Evolutionary conservation across 495 filamentous ascomycete genomes (phyloP).

Genomic region (Hypoxylon crocopeplum): DNA sequence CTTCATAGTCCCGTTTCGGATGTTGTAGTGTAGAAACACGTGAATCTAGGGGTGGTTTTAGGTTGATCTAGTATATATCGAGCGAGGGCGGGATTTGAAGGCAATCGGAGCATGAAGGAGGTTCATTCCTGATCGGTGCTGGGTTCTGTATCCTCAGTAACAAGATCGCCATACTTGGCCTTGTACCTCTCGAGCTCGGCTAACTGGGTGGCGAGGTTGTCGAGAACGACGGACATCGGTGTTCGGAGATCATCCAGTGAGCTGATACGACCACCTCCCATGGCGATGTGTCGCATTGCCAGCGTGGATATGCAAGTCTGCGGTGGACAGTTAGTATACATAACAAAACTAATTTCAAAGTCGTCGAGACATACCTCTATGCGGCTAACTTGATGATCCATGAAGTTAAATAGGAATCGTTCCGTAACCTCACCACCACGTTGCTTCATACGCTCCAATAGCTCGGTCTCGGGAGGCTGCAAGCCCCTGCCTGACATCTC

Average conservation of each 20-base stretch:
- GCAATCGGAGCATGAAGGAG: neutral
- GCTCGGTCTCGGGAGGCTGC: slow-evolving; percentile 76
- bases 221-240: slow-evolving; percentile 56
- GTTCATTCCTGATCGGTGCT: slow-evolving; percentile 42
- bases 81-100: neutral
- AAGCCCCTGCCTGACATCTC: slow-evolving; percentile 61
- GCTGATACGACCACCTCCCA: slow-evolving; percentile 46
- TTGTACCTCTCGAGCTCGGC: slow-evolving; percentile 57
- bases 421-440: slow-evolving; percentile 88
- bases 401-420: slow-evolving; percentile 79
- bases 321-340: slow-evolving; percentile 17
- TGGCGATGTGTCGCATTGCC: slow-evolving; percentile 67
- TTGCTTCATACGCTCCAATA: slow-evolving; percentile 83
- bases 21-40: slow-evolving; percentile 11
- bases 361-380: slow-evolving; percentile 76
- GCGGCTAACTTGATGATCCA: slow-evolving; percentile 92
- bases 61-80: slow-evolving; percentile 12
- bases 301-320: slow-evolving; percentile 72
- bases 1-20: neutral
- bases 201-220: slow-evolving; percentile 49
- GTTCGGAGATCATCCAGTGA: slow-evolving; percentile 55
- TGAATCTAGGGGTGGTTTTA: neutral
- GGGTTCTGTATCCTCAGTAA: slow-evolving; percentile 35
- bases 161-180: slow-evolving; percentile 50
- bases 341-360: neutral